Evolutionary conservation across 2,329 filamentous ascomycete genomes (phyloP).

Genomic region (Lasiodiplodia gonubiensis): DNA sequence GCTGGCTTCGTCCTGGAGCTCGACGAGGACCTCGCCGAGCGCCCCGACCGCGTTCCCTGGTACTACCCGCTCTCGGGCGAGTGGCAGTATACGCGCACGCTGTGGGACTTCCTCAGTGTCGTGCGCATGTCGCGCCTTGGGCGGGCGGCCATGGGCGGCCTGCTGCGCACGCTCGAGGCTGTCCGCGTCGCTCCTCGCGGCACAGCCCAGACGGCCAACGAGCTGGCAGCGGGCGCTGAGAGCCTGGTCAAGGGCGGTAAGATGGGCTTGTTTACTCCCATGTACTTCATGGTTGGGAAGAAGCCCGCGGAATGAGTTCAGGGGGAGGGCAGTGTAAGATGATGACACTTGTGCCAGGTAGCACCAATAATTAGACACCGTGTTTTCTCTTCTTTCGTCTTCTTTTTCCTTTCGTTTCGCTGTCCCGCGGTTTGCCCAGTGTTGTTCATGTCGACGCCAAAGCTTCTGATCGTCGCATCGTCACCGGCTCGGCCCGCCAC

Average conservation of each 20-base stretch:
- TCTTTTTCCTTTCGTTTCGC: too few relatives aligned
- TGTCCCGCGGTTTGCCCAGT: too few relatives aligned
- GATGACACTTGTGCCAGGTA: too few relatives aligned
- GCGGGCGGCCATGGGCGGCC: constrained; percentile 73
- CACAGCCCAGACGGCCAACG: constrained; percentile 94
- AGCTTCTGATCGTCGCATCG: too few relatives aligned
- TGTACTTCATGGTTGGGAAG: constrained; percentile 94
- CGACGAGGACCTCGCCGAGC: constrained; percentile 83
- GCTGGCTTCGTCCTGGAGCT: constrained; percentile 85
- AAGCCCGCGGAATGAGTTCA: constrained; percentile 63
- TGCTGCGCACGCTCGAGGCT: constrained; percentile 77
- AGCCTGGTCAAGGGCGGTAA: constrained; percentile 84
- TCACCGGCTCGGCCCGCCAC: too few relatives aligned
- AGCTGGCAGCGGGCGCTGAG: constrained; percentile 80
- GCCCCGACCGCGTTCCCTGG: constrained; percentile 80
- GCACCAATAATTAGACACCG: too few relatives aligned
- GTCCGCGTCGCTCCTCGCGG: constrained; percentile 79
- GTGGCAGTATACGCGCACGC: constrained; percentile 78
- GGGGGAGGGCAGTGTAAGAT: not conserved
- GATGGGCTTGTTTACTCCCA: constrained; percentile 94
- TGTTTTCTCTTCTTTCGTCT: too few relatives aligned
- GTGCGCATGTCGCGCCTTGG: constrained; percentile 88
- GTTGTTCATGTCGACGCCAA: too few relatives aligned
- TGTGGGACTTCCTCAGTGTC: constrained; percentile 81
- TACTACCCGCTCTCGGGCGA: constrained; percentile 91